Evolutionary conservation across 768 basidiomycete species (phyloP), one percentile per base, ranked within the genome.

Genomic region (Wakefieldia striispora): DNA sequence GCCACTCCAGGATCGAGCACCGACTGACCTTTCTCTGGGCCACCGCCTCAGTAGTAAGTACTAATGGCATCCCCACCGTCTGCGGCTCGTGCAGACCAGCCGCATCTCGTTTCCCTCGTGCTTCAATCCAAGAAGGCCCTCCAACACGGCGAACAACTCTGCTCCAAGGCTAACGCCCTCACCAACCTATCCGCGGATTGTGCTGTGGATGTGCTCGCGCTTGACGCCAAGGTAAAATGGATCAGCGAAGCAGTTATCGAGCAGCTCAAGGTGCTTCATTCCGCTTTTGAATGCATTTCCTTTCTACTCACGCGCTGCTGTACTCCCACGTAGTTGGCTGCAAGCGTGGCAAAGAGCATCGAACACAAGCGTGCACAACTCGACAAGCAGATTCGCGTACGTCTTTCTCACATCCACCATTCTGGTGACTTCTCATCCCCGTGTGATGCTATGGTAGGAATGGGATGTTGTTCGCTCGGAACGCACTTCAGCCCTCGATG

Each of bases 171-270:
- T 2, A 81, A 86, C 58, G 59, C 66, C 1, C 68, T 84, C 21
- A 81, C 86, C 16, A 80, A 80, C 54, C 70, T 75, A 38, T 88
- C 90, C 3, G 80, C 86, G 0, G 80, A 82, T 53, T 74, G 75
- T 34, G 79, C 82, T 0, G 72, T 89, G 14, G 86, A 90, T 59
- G 79, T 91, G 4, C 75, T 92, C 6, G 84, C 84, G 0, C 73
- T 89, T 17, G 88, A 91, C 61, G 88, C 89, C 26, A 88, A 85
- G 67, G 83, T 91, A 8, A 76, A 78, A 45, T 93, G 88, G 90
- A 75, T 88, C 45, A 80, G 77, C 26, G 80, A 85, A 26, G 86
- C 85, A 14, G 82, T 91, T 19, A 63, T 82, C 14, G 86, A 90
- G 54, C 91, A 91, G 61, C 75, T 92, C 40, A 83, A 83, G 75